Percentiles rank a stretch among this genome's conserved stretches.
Conservation (phyloP, 441 rosid species). For the Gossypium davidsonii region DNA sequence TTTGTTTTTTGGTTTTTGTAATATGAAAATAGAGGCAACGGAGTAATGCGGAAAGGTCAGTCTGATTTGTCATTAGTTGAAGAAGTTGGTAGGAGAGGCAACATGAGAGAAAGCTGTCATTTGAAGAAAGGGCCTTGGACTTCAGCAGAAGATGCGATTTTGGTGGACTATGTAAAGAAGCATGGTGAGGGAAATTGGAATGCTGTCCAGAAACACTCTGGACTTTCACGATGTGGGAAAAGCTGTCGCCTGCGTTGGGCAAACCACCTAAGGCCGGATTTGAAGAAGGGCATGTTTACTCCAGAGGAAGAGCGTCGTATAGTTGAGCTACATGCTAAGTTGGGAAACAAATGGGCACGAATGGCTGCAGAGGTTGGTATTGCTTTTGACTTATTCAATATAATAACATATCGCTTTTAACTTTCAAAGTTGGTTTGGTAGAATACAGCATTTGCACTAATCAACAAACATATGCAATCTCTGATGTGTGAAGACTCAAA, state of each 20-base stretch:
- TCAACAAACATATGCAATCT: not conserved
- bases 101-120: conserved; percentile 13
- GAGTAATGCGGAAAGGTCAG: not conserved
- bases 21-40: not conserved
- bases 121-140: conserved; percentile 99
- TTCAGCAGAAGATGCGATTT: conserved; percentile 79
- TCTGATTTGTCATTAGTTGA: conserved; percentile 9
- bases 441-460: not conserved
- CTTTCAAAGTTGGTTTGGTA: not conserved
- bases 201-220: conserved; percentile 85
- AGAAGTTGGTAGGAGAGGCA: conserved; percentile 6
- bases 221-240: conserved; percentile 89
- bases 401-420: not conserved
- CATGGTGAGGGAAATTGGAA: conserved; percentile 99
- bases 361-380: conserved; percentile 94
- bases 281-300: conserved; percentile 96
- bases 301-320: conserved; percentile 80
- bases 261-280: conserved; percentile 91
- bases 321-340: conserved; percentile 77
- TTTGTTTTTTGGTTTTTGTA: not conserved
- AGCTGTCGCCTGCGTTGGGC: conserved; percentile 99
- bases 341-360: conserved; percentile 99
- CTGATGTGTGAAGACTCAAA: not conserved
- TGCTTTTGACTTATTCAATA: not conserved
- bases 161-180: conserved; percentile 80